Evolutionary conservation across 1,284 basidiomycete species (phyloP).

Genomic region (Violaceomyces palustris): DNA sequence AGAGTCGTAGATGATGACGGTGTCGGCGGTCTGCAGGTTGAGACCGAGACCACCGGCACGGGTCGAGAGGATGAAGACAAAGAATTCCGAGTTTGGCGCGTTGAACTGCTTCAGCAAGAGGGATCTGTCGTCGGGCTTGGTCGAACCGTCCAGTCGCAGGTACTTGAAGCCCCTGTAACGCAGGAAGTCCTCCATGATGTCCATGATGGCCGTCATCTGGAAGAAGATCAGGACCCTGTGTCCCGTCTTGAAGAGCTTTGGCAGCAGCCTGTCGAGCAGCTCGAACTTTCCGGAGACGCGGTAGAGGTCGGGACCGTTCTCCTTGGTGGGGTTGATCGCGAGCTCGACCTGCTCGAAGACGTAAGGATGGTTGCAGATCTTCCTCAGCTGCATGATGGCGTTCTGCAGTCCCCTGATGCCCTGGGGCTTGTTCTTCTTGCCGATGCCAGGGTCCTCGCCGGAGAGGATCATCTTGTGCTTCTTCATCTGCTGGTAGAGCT

Average conservation of each 20-base stretch:
- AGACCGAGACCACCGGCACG: conserved; percentile 95
- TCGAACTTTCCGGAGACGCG: conserved; percentile 92
- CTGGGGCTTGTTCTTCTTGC: conserved; percentile 46
- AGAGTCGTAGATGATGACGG: conserved; percentile 85
- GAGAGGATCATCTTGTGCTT: conserved; percentile 78
- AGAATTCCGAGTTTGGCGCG: conserved; percentile 79
- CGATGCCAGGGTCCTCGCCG: conserved; percentile 43
- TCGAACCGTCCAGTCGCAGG: conserved; percentile 92
- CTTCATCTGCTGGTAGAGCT: conserved; percentile 97
- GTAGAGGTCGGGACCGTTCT: conserved; percentile 72
- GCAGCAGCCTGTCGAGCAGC: conserved; percentile 83
- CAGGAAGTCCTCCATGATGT: conserved; percentile 97
- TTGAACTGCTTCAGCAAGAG: conserved; percentile 87
- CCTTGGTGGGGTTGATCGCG: conserved; percentile 74
- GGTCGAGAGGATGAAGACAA: conserved; percentile 80
- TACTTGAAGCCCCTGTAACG: conserved; percentile 85
- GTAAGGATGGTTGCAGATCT: conserved; percentile 82
- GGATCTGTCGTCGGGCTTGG: conserved; percentile 96
- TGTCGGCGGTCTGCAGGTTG: conserved; percentile 96
- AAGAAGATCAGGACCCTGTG: conserved; percentile 98
- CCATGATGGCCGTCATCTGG: conserved; percentile 99
- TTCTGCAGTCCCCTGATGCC: conserved; percentile 68
- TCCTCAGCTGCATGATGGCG: conserved; percentile 96
- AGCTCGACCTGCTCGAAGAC: conserved; percentile 93
- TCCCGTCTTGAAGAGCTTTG: conserved; percentile 86